Evolutionary conservation across 2,329 filamentous ascomycete genomes (phyloP), one percentile per base, ranked within the genome.

Genomic region (Colletotrichum tropicicola): DNA sequence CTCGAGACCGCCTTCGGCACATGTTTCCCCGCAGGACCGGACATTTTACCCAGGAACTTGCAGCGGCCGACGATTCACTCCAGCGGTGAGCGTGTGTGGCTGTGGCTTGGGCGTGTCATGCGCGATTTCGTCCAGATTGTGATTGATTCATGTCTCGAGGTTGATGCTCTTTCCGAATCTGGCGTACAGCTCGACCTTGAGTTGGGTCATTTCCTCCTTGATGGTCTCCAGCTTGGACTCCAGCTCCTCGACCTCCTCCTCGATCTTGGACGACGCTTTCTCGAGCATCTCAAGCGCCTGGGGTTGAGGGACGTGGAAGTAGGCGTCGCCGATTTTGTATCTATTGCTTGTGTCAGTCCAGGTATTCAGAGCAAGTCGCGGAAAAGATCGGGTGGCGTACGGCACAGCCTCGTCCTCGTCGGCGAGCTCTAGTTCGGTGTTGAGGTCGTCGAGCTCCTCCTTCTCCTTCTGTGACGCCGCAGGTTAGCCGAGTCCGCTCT

Each of bases 141-240:
- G 28, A 43, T 61, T 51, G 43, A 48, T 62, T 86, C 83, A 96
- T 71, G 92, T 93, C 80, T 99, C 96, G 69, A 98, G 85, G 80
- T 99, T 99, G 84, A 99, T 99, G 77, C 94, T 97, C 78, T 92
- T 89, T 59, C 96, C 96, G 80, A 99, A 99, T 67, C 97, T 89
- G 32, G 94, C 94, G 80, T 99, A 99, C 67, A 99, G 82, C 67
- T 92, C 89, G 64, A 97, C 92, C 84, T 99, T 99, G 69, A 99
- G 84, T 77, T 92, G 85, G 68, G 89, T 87, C 92, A 98, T 94
- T 76, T 98, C 93, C 69, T 97, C 94, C 59, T 91, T 90, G 55
- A 97, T 85, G 3, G 84, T 84, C 58, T 86, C 82, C 39, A 98
- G 80, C 74, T 91, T 92, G 55, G 93, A 92, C 78, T 98, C 94